Conservation (phyloP, 2,329 filamentous ascomycete species). For the Colletotrichum neosansevieriae region DNA sequence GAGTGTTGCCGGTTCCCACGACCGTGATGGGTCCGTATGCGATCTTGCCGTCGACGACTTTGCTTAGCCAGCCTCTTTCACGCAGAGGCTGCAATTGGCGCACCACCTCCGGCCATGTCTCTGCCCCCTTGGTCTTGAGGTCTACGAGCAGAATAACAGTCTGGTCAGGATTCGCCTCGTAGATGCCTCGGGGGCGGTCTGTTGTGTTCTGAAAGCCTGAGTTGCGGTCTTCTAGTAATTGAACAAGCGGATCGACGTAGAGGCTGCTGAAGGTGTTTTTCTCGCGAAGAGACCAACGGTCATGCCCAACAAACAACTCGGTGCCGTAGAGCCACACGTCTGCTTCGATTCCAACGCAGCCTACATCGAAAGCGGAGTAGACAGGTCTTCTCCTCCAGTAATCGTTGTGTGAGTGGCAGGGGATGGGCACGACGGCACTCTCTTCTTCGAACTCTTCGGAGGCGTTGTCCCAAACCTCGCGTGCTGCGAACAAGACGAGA, state of each 20-base stretch:
- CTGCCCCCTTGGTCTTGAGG: conserved; percentile 69
- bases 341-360: conserved; percentile 75
- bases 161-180: conserved; percentile 63
- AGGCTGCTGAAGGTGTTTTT: conserved; percentile 69
- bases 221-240: conserved; percentile 66
- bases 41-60: conserved; percentile 62
- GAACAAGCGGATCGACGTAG: conserved; percentile 73
- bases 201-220: conserved; percentile 59
- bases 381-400: conserved; percentile 75
- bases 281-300: conserved; percentile 63
- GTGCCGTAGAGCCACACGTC: conserved; percentile 74
- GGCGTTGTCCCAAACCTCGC: conserved; percentile 27
- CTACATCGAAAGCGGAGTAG: conserved; percentile 69
- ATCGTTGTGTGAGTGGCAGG: conserved; percentile 78
- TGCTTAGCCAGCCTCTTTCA: conserved; percentile 67
- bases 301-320: conserved; percentile 73
- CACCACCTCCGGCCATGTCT: conserved; percentile 65
- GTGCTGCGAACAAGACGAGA: conserved; percentile 32
- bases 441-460: conserved; percentile 16
- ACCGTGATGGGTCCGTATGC: conserved; percentile 72
- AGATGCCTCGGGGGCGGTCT: conserved; percentile 61
- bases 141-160: conserved; percentile 75
- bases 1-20: conserved; percentile 75
- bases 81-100: conserved; percentile 70
- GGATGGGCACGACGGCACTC: conserved; percentile 59